Evolutionary conservation across 257 asterid genomes (phyloP).

Genomic region (Craterostigma plantagineum): DNA sequence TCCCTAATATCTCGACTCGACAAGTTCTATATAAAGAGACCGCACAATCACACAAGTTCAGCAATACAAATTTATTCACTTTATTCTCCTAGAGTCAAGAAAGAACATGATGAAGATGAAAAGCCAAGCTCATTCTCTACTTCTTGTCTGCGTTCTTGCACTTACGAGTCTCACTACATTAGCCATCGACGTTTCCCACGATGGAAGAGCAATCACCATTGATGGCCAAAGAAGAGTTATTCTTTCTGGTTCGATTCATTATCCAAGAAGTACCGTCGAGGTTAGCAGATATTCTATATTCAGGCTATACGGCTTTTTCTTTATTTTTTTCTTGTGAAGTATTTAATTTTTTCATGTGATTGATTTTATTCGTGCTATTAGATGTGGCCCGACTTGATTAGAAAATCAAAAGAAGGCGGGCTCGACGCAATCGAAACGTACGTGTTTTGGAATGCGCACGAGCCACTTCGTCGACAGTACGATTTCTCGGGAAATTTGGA

Average conservation of each 20-base stretch:
- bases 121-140: conserved; percentile 1
- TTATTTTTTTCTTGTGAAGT: too few species aligned
- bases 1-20: too few species aligned
- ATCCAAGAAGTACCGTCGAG: conserved; percentile 50
- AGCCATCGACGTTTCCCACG: conserved; percentile 18
- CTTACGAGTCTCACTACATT: too few species aligned
- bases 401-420: conserved; percentile 61
- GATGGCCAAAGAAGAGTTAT: conserved; percentile 29
- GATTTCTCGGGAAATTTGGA: conserved; percentile 52
- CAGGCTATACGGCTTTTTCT: not conserved
- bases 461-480: conserved; percentile 42
- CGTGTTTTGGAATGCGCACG: conserved; percentile 74
- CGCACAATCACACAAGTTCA: too few species aligned
- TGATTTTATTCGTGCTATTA: conserved; percentile 6
- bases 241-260: conserved; percentile 38
- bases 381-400: conserved; percentile 84
- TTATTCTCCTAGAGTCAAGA: too few species aligned
- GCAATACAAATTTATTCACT: too few species aligned
- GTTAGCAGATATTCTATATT: conserved; percentile 9
- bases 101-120: too few species aligned
- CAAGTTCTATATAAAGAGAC: too few species aligned
- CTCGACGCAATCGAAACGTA: conserved; percentile 67
- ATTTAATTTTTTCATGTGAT: too few species aligned
- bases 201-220: conserved; percentile 28
- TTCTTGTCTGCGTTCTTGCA: too few species aligned